Evolutionary conservation across 306 rosid species (phyloP).

Genomic region (Glycine tomentella): DNA sequence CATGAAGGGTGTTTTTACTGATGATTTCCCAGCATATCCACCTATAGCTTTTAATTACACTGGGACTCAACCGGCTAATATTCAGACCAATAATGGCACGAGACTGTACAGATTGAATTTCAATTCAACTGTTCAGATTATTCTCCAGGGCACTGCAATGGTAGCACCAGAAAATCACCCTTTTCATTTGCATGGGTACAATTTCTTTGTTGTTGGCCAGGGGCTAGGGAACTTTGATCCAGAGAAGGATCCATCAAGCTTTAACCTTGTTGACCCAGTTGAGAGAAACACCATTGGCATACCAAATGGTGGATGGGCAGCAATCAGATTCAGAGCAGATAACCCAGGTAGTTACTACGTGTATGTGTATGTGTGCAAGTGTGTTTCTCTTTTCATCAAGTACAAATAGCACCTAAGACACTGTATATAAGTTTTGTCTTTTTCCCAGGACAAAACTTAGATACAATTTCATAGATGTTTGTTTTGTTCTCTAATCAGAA

Average conservation of each 20-base stretch:
- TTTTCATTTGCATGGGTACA: conserved; percentile 70
- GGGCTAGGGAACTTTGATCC: conserved; percentile 79
- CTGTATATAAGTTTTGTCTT: no score
- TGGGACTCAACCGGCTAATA: conserved; percentile 60
- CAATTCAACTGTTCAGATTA: conserved; percentile 66
- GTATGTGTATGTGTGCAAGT: not conserved
- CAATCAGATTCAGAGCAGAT: conserved; percentile 80
- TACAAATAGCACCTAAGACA: no score
- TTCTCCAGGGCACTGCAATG: conserved; percentile 69
- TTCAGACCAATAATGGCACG: conserved; percentile 66
- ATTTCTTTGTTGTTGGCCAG: conserved; percentile 74
- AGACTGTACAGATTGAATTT: conserved; percentile 58
- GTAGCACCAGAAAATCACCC: conserved; percentile 79
- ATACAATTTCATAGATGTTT: no score
- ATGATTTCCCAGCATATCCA: conserved; percentile 74
- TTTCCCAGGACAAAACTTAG: no score
- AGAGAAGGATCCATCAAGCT: conserved; percentile 54
- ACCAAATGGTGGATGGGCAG: conserved; percentile 77
- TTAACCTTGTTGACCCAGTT: conserved; percentile 76
- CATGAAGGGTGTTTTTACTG: conserved; percentile 63
- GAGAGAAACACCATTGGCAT: conserved; percentile 76
- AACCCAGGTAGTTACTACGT: conserved; percentile 65
- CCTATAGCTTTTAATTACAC: conserved; percentile 65
- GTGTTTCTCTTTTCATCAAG: no score
- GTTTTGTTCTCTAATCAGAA: no score